Base-by-base conservation (phyloP, 169 alveolate species). In the Cryptosporidium ryanae region DNA sequence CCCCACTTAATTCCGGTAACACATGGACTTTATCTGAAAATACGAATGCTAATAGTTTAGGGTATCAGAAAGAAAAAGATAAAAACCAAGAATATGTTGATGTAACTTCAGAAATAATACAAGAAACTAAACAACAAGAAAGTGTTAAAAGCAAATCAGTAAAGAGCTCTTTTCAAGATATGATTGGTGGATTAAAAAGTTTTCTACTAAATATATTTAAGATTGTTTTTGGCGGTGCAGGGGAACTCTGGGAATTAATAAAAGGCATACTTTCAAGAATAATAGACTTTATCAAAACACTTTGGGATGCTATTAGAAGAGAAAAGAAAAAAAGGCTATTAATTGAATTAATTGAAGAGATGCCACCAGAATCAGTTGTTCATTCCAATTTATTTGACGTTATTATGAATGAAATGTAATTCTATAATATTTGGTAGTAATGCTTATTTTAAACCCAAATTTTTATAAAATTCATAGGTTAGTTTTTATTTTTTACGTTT, bases 181-280 rank as follows among this genome's bases (percentile, higher is more conserved):
- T 76, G 87, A 61, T 76, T 10, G 71, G 87, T 23, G 87, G 87
- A n/a, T 21, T 76, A 55, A 76, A 76, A 27, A 38, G 71, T 43
- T 76, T 76, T 34, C 71, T 76, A 23, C 43, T 76, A 23, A 55
- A 76, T 32, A 13, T 76, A 21, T 76, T 76, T 38, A 76, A 55
- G 8, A 76, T 67, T 61, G 54, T 76, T 25, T 61, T 76, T 61
- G 87, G 87, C 6, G 87, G 76, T 25, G 87, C 87, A 44, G 71
- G 76, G 17, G 87, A 76, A 43, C 27, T 76, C 2, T 76, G 87
- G 87, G 76, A 76, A 43, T 76, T 57, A 25, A 61, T 76, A 21
- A 76, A 76, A 61, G 87, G 87, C 31, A 21, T 76, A 12, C 68
- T 76, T 59, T 61, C 49, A 34, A 67, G 87, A 21, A 76, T 76